These are phyloP conservation scores for Diospyros kaki DNA, from an alignment of 148 eudicot genomes.

Conservation along the genomic window DNA sequence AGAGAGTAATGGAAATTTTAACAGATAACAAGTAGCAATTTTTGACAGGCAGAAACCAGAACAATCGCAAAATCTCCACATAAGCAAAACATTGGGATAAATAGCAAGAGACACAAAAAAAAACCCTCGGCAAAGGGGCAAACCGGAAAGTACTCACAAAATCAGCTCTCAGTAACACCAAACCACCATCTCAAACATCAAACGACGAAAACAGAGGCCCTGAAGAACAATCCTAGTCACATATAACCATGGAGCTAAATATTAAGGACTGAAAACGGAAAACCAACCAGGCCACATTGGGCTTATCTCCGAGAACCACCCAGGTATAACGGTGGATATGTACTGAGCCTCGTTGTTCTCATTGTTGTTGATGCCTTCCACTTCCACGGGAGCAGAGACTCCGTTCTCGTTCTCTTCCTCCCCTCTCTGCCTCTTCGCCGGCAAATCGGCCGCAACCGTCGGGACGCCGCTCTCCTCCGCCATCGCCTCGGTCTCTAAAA, in stretches of 20 bases:
- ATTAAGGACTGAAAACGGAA: not conserved
- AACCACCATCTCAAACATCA: not conserved
- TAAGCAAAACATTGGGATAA: too few species aligned
- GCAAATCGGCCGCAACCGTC: conserved; percentile 32
- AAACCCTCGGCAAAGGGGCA: too few species aligned
- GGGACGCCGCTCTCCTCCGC: conserved; percentile 25
- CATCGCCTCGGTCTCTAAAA: conserved; percentile 15
- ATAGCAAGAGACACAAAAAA: too few species aligned
- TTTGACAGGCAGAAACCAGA: too few species aligned
- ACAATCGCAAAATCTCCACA: too few species aligned
- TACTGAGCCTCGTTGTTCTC: conserved; percentile 15
- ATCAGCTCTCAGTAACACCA: not conserved
- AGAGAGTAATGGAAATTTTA: too few species aligned
- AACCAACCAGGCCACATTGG: conserved; percentile 93
- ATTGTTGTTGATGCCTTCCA: not conserved
- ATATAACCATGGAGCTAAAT: not conserved
- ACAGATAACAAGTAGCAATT: too few species aligned
- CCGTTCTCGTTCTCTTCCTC: conserved; percentile 22
- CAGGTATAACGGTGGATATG: conserved; percentile 69
- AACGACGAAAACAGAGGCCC: not conserved
- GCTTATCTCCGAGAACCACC: conserved; percentile 97
- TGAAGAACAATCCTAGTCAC: not conserved
- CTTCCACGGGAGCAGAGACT: conserved; percentile 18
- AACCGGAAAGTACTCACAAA: too few species aligned
- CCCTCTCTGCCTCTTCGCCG: conserved; percentile 39